A percentile compares a stretch with the other conserved stretches of the same genome.
phyloP scores from a whole-genome alignment of 768 basidiomycete genomes.

The Tylopilus sp. region DNA sequence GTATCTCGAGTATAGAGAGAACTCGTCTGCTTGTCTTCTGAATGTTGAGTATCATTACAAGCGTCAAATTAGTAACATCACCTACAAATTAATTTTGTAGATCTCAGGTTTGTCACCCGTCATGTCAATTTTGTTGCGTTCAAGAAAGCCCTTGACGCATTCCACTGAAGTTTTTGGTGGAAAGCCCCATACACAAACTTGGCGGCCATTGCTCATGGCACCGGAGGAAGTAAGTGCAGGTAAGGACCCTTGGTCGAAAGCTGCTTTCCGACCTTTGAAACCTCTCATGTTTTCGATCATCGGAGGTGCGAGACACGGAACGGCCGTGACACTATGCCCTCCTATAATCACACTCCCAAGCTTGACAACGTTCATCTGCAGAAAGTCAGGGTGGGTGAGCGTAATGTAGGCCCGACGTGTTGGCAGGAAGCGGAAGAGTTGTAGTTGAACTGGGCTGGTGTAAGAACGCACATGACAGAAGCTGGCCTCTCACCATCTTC shows the following conservation, averaged over 20 bases:
- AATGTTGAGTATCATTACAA: constrained; percentile 4
- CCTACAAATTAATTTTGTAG: constrained; percentile 50
- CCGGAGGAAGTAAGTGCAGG: constrained; percentile 47
- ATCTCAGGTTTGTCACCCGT: constrained; percentile 43
- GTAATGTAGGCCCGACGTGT: constrained; percentile 58
- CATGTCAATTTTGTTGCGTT: constrained; percentile 42
- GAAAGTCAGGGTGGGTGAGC: constrained; percentile 44
- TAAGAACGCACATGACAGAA: constrained; percentile 8
- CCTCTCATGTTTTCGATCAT: constrained; percentile 35
- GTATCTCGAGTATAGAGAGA: constrained; percentile 49
- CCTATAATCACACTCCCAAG: constrained; percentile 46
- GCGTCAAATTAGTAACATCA: constrained; percentile 4
- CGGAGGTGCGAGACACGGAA: constrained; percentile 26
- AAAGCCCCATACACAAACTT: constrained; percentile 60
- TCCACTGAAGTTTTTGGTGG: constrained; percentile 43
- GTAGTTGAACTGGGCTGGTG: constrained; percentile 45
- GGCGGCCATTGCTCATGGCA: constrained; percentile 48
- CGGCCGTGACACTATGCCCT: constrained; percentile 40
- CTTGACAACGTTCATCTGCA: constrained; percentile 38
- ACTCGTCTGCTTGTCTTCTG: constrained; percentile 36
- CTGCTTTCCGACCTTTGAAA: constrained; percentile 37
- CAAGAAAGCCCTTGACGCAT: constrained; percentile 40
- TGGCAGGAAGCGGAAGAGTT: constrained; percentile 59
- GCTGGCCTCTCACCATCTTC: constrained; percentile 31
- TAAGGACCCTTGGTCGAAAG: constrained; percentile 35